Evolutionary conservation across 2,329 filamentous ascomycete genomes (phyloP), one percentile per base, ranked within the genome.

Genomic region (Zymoseptoria brevis): DNA sequence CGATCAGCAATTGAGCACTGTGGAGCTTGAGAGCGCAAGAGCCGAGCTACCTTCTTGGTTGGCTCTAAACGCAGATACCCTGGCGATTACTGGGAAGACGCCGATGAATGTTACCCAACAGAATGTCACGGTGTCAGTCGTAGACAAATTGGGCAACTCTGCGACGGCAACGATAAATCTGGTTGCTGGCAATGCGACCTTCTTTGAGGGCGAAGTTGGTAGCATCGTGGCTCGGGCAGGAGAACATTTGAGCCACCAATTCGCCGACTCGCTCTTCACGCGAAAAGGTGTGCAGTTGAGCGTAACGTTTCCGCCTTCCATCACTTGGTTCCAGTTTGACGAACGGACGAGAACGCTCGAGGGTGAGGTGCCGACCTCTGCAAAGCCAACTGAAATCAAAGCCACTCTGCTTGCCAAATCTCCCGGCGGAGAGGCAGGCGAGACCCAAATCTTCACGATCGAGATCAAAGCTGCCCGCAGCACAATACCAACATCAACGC

Each of bases 41-140:
- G 77, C 79, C 0, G 78, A 81, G 0, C 71, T 85, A 11, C 89
- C 90, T 0, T 69, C 75, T 2, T 96, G 91, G 91, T 72, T 95
- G 24, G 75, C 76, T 0, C 82, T 94, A 56, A 80, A 94, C 67
- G 75, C 80, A 2, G 66, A 75, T 8, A 85, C 84, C 0, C 81
- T 90, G 69, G 75, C 75, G 0, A 73, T 96, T 6, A 79, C 75
- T 30, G 91, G 90, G 2, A 87, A 75, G 1, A 84, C 87, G 2
- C 83, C 85, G 0, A 68, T 77, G n/a, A 75, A 78, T 55, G 81
- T 83, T 3, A 76, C 77, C 54, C 82, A 85, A 3, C 78, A 81
- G 26, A 87, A 87, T 64, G 80, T 93, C 48, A 83, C 79, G 0
- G 75, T 91, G 50, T 76, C 76, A 4, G 81, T 85, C 1, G 76